Percentiles rank a stretch among this genome's conserved stretches.
Conservation (phyloP, 345 rosid species). For the Brassica incana region DNA sequence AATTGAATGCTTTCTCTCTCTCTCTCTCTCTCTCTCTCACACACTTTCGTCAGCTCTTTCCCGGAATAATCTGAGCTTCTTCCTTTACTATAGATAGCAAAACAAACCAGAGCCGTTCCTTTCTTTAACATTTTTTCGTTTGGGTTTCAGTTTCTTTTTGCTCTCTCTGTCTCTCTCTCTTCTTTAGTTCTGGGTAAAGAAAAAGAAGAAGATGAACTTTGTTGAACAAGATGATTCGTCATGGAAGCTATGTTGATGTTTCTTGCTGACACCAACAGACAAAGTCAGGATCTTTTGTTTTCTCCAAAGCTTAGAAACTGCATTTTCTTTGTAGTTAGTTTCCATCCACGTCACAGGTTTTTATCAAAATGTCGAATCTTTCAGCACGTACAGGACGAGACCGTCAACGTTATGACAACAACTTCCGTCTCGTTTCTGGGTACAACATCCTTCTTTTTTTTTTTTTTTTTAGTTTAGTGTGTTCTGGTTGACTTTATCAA, state of each 20-base stretch:
- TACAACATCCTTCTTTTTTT: neutral
- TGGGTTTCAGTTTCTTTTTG: neutral
- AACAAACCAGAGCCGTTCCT: slow-evolving; percentile 21
- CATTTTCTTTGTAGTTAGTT: slow-evolving; percentile 26
- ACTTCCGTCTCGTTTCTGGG: slow-evolving; percentile 79
- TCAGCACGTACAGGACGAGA: slow-evolving; percentile 61
- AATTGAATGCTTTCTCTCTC: neutral
- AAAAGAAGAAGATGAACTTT: neutral
- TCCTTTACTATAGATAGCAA: slow-evolving; percentile 4
- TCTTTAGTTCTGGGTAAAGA: neutral
- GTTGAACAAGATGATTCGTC: slow-evolving; percentile 3
- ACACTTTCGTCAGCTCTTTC: slow-evolving; percentile 21
- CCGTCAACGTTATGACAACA: slow-evolving; percentile 74
- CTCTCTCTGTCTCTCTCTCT: neutral
- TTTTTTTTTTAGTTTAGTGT: neutral
- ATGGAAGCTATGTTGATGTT: slow-evolving; percentile 22
- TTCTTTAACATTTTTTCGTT: neutral
- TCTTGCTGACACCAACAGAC: slow-evolving; percentile 1
- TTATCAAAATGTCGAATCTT: slow-evolving; percentile 40
- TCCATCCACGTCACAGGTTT: no score
- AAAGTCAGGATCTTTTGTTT: neutral
- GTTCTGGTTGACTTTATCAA: slow-evolving; percentile 2
- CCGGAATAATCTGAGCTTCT: slow-evolving; percentile 7
- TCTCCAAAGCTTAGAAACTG: slow-evolving; percentile 5
- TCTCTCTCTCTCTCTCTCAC: neutral